phyloP scores from a whole-genome alignment of 106 monocot species.

The Cymbidium sinense region DNA sequence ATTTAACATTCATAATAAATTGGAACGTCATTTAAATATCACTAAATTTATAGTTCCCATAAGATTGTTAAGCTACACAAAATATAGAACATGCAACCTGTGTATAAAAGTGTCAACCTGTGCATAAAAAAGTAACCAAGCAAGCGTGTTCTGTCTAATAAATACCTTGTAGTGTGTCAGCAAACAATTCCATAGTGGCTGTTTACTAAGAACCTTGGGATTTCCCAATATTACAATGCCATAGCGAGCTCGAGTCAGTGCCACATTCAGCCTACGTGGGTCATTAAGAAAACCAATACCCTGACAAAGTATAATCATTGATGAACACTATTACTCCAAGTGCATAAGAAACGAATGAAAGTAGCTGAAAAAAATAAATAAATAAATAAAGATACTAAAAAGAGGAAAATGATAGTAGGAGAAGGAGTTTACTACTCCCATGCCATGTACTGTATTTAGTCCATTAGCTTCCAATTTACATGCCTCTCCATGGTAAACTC shows the following conservation, averaged over 20 bases:
- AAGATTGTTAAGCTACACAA: background rate
- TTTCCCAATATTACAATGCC: slow-evolving; percentile 92
- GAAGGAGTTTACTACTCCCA: background rate
- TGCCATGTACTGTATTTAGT: background rate
- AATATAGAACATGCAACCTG: background rate
- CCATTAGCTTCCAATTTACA: too few species aligned
- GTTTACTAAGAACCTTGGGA: slow-evolving; percentile 87
- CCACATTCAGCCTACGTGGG: slow-evolving; percentile 89
- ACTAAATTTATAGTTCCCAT: background rate
- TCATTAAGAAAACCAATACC: slow-evolving; percentile 99
- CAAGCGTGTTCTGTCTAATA: background rate
- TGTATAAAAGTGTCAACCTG: background rate
- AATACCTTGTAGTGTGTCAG: slow-evolving; percentile 79
- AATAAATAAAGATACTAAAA: background rate
- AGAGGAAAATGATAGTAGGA: background rate
- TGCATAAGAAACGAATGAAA: background rate
- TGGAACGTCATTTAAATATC: background rate
- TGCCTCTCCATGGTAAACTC: background rate
- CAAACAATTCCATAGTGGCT: slow-evolving; percentile 92
- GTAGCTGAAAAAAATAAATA: background rate
- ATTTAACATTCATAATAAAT: background rate
- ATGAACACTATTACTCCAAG: background rate
- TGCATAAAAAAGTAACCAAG: background rate
- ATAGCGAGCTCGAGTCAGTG: slow-evolving; percentile 86
- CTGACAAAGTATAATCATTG: slow-evolving; percentile 34